Evolutionary conservation across 441 rosid species (phyloP), one percentile per base, ranked within the genome.

Genomic region (Mallotus japonicus): DNA sequence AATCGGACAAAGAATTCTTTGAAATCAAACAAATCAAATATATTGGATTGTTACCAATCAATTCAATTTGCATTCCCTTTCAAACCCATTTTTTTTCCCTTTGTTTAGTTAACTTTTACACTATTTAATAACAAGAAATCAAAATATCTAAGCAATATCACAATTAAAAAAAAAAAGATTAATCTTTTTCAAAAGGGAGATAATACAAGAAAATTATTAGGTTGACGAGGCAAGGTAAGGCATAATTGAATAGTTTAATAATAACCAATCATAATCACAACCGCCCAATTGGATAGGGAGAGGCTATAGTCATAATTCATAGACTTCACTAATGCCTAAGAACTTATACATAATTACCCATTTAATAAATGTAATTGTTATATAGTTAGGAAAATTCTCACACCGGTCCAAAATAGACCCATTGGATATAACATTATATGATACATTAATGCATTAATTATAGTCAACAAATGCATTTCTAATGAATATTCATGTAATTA

Each of bases 161-260:
- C 14, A 62, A 62, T 37, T 37, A 37, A 62, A 62, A 37, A 62
- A 32, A 32, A n/a, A n/a, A n/a, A n/a, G n/a, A 32, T 32, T 32
- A 32, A 32, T 32, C 0, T 12, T 47, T 12, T 47, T 12, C 19
- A 2, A 6, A 10, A 14, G 6, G 37, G 44, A 6, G n/a, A 28
- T 12, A 50, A 50, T 49, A 24, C 34, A 66, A 50, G 16, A 17
- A 50, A 15, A 2, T 24, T 50, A n/a, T 24, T 60, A 60, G 34
- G 40, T 60, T 60, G 64, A 60, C 14, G 14, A 62, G 19, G 47
- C 16, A 51, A 67, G 8, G 46, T 50, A 4, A 67, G 53, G 28
- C 70, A 28, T 24, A n/a, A 51, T 59, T 8, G 68, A 22, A 65
- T 67, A 53, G 15, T 51, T 67, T 50, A 53, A 16, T 2, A 67